Base-by-base conservation (phyloP, 495 filamentous ascomycete genomes). In the Immersiella caudata region DNA sequence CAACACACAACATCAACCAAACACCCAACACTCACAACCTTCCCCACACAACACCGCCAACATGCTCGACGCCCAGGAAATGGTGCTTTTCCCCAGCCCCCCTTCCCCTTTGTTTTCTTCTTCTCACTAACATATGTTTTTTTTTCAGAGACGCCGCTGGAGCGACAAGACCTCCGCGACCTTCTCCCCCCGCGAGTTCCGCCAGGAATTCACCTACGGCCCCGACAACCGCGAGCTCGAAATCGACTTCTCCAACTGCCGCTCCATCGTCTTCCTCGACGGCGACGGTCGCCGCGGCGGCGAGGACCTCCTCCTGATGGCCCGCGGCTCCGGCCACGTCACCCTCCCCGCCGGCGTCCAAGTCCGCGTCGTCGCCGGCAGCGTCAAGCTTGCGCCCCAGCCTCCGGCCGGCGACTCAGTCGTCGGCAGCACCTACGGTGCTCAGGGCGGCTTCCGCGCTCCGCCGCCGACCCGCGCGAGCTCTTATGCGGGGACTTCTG, bases 211-310 rank as follows among this genome's bases (percentile, higher is more conserved):
- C 57, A 9, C 68, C n/a, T 67, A 36, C 29, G 63, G 62, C 6
- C 62, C 71, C 57, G 65, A 27, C 36, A 35, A 55, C 52, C 69
- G 65, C 63, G 65, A 69, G 68, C 71, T 70, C 67, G 70, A 70
- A 50, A 51, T 75, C 62, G 62, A 75, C 69, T 75, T 75, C 67
- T 20, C 60, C 62, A 59, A 59, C 51, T 75, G 73, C 68, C 5
- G 22, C 22, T 60, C 7, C 54, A 73, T 75, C 70, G 60, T 70
- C 22, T 75, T 75, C 64, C 20, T 64, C 24, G 46, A 64, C 50
- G 70, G 67, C 33, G 36, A 66, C 14, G 49, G 56, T 24, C 54
- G 36, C 16, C 62, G 68, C 33, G n/a, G 29, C 49, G 57, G 55
- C 46, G 50, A 60, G 51, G 71, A 75, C 60, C 49, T 71, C 16